These are phyloP conservation scores for Jaltomata sinuosa DNA, from an alignment of 257 asterid genomes.

Conservation along the genomic window DNA sequence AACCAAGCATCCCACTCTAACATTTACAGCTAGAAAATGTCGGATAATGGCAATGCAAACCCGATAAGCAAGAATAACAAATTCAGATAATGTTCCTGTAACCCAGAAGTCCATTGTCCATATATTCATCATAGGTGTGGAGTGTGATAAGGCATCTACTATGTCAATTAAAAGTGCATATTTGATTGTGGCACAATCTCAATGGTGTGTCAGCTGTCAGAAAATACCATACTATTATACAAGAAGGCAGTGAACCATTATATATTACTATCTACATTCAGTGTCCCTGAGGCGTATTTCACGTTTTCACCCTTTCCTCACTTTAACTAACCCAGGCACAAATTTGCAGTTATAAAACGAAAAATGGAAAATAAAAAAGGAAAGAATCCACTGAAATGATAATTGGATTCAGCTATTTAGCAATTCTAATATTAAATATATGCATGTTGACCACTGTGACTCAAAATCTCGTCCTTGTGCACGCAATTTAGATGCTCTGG, in stretches of 20 bases:
- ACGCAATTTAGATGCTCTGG: neutral
- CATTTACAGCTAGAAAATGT: neutral
- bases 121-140: neutral
- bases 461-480: neutral
- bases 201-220: neutral
- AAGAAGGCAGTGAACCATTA: neutral
- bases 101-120: neutral
- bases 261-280: neutral
- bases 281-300: neutral
- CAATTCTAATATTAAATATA: neutral
- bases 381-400: neutral
- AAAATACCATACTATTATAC: neutral
- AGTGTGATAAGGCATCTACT: neutral
- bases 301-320: neutral
- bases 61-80: neutral
- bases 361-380: neutral
- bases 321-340: neutral
- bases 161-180: neutral
- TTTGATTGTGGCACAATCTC: neutral
- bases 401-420: neutral
- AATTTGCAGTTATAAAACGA: neutral
- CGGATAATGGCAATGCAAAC: neutral
- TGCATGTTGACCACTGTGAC: neutral
- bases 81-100: neutral
- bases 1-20: neutral